A percentile compares a stretch with the other conserved stretches of the same genome.
These are phyloP conservation scores for Candida awuae DNA, from an alignment of 805 yeast genomes.

Conservation along the genomic window DNA sequence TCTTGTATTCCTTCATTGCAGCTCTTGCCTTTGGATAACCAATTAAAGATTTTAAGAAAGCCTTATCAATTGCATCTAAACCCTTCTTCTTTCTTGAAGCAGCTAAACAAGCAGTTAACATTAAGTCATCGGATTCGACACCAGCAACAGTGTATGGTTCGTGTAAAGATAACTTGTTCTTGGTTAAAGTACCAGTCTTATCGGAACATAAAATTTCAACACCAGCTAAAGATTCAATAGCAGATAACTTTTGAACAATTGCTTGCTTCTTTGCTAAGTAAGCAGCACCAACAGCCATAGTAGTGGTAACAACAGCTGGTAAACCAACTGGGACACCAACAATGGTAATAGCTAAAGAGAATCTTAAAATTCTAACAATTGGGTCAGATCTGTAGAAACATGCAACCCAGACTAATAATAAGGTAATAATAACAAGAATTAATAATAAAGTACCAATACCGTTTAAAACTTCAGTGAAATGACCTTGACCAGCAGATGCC, in stretches of 20 bases:
- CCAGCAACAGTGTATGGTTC: conserved; percentile 98
- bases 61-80: conserved; percentile 95
- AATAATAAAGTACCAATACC: conserved; percentile 92
- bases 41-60: conserved; percentile 86
- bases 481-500: conserved; percentile 91
- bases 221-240: conserved; percentile 95
- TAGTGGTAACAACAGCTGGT: conserved; percentile 97
- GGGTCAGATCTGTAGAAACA: conserved; percentile 87
- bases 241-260: conserved; percentile 92
- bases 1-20: conserved; percentile 90
- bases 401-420: conserved; percentile 86
- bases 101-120: conserved; percentile 96
- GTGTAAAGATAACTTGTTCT: conserved; percentile 90
- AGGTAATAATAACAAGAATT: conserved; percentile 80
- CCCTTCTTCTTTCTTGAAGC: conserved; percentile 98
- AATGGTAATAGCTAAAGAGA: conserved; percentile 91
- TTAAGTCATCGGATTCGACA: conserved; percentile 90
- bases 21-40: conserved; percentile 87
- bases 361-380: conserved; percentile 83
- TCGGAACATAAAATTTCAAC: conserved; percentile 97
- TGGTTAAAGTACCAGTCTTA: conserved; percentile 96
- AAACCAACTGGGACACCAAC: conserved; percentile 98
- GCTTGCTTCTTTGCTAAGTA: conserved; percentile 96
- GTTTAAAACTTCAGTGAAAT: conserved; percentile 94
- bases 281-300: conserved; percentile 99